Evolutionary conservation across 1,284 basidiomycete genomes (phyloP).

Genomic region (Schizophyllum amplum): DNA sequence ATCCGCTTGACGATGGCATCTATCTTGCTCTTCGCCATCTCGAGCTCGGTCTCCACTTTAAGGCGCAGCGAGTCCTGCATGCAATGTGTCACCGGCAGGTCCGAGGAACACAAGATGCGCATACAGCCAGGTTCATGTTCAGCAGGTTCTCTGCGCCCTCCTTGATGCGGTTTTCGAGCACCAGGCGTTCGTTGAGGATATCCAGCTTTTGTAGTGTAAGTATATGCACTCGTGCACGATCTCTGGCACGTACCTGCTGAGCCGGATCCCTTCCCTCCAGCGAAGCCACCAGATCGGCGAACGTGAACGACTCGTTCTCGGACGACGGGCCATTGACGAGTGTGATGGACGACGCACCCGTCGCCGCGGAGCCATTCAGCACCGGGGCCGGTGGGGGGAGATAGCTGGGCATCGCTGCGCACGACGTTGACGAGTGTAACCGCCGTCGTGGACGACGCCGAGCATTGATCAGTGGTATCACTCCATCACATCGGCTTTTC

Average conservation of each 20-base stretch:
- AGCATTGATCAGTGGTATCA: too few relatives aligned
- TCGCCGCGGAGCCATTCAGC: neutral
- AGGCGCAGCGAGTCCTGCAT: slow-evolving; percentile 52
- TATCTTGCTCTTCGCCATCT: slow-evolving; percentile 65
- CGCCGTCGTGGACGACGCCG: too few relatives aligned
- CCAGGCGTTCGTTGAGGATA: slow-evolving; percentile 56
- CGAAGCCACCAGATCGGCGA: slow-evolving; percentile 27
- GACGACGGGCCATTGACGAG: slow-evolving; percentile 4
- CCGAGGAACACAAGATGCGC: slow-evolving; percentile 14
- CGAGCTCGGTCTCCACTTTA: slow-evolving; percentile 72
- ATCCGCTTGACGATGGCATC: slow-evolving; percentile 55
- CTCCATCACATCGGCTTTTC: too few relatives aligned
- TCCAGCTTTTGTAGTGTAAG: slow-evolving; percentile 39
- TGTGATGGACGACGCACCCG: slow-evolving; percentile 8
- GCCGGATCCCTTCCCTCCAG: slow-evolving; percentile 32
- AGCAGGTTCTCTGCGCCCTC: slow-evolving; percentile 83
- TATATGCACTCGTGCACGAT: neutral
- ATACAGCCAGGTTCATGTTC: slow-evolving; percentile 54
- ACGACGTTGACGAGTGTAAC: neutral
- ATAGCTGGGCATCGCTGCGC: slow-evolving; percentile 5
- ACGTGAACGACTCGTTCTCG: slow-evolving; percentile 17
- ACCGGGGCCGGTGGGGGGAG: neutral
- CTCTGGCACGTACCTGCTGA: slow-evolving; percentile 30
- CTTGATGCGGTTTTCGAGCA: slow-evolving; percentile 69
- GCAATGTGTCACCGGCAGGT: slow-evolving; percentile 2